Percentiles rank a stretch among this genome's conserved stretches.
These are phyloP conservation scores for Scedosporium boydii DNA, from an alignment of 2,329 filamentous ascomycete species.

Conservation along the genomic window DNA sequence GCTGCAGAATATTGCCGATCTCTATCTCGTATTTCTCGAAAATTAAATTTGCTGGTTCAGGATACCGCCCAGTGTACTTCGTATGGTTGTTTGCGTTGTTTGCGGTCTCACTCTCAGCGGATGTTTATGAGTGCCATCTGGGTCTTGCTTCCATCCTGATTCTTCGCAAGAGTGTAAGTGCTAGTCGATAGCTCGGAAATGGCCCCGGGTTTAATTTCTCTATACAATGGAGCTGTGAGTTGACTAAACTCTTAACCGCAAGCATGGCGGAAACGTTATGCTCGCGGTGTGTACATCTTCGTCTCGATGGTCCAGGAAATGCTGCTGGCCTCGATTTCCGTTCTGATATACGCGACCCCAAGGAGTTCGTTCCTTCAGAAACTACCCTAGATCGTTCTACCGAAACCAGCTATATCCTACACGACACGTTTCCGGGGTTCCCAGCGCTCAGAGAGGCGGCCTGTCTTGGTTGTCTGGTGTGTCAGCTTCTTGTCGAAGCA, in stretches of 20 bases:
- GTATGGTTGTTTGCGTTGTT: too few relatives aligned
- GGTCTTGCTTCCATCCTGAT: too few relatives aligned
- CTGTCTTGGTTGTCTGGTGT: neutral
- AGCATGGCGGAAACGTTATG: neutral
- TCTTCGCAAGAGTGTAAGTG: too few relatives aligned
- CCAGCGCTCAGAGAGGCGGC: neutral
- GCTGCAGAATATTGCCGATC: too few relatives aligned
- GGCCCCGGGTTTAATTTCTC: too few relatives aligned
- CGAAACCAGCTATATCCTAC: neutral
- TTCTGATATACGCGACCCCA: neutral
- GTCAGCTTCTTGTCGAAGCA: neutral
- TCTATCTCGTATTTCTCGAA: too few relatives aligned
- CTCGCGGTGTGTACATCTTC: neutral
- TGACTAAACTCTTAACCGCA: neutral
- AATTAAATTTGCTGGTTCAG: too few relatives aligned
- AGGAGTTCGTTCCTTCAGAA: neutral
- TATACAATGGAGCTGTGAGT: too few relatives aligned
- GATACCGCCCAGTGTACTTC: too few relatives aligned
- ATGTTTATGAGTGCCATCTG: too few relatives aligned
- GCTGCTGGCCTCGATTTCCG: neutral
- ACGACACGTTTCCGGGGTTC: neutral
- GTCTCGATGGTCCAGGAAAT: neutral
- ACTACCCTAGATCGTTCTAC: neutral
- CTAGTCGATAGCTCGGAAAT: too few relatives aligned
- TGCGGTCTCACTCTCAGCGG: too few relatives aligned